Base-by-base conservation (phyloP, 2,329 filamentous ascomycete genomes). In the Epichloe amarillans region DNA sequence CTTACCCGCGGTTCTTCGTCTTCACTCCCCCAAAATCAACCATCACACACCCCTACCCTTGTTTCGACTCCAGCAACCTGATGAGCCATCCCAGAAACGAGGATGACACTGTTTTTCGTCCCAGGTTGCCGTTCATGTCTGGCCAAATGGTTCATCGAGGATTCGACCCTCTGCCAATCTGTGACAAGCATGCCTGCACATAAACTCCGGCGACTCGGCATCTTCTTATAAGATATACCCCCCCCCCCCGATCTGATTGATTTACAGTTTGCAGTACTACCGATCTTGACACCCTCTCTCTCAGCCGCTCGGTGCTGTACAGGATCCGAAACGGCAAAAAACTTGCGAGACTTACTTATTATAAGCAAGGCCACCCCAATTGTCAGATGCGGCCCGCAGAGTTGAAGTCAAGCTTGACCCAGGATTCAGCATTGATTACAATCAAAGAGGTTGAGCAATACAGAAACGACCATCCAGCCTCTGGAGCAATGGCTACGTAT, bases 171-270 rank as follows among this genome's bases (percentile, higher is more conserved):
- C 57, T 54, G 53, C 39, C 54, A 54, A 55, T 55, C 50, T 56
- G 53, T 55, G 53, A 53, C 56, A 56, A 50, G 47, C 49, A 42
- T 47, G 48, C 51, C 50, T 50, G 48, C 44, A 51, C 42, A 40
- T 38, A 14, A 39, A 49, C 43, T 44, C 45, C 39, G 26, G 44
- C 11, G 30, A 35, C 47, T 44, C 42, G 51, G 54, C 39, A 52
- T 52, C 49, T 36, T 40, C 39, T 47, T 51, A 51, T 53, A 47
- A 51, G 51, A 57, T 54, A 43, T 51, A 45, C 35, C 42, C n/a
- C n/a, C n/a, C n/a, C n/a, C 52, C 47, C 52, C 47, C 55, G 55
- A 57, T 59, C 55, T 53, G 53, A 60, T 57, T 46, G 53, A 60
- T 57, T 46, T 55, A 48, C 52, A 48, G 47, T 38, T 8, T 26